Evolutionary conservation across 768 basidiomycete genomes (phyloP).

Genomic region (Suillus subalutaceus): DNA sequence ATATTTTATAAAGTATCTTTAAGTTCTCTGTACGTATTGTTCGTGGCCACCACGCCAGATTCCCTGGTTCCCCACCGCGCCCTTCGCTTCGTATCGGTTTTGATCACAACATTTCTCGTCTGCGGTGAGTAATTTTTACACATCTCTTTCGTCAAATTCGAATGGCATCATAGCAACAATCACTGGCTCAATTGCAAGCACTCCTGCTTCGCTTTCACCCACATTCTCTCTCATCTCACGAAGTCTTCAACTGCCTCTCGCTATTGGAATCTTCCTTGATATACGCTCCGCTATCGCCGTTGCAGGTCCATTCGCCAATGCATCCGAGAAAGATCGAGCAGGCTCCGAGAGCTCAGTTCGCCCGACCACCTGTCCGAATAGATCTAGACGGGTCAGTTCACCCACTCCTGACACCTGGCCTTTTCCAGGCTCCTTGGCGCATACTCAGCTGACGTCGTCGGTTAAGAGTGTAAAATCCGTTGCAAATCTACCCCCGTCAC

Average conservation of each 20-base stretch:
- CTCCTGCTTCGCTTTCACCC: slow-evolving; percentile 29
- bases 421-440: slow-evolving; percentile 32
- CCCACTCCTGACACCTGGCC: slow-evolving; percentile 35
- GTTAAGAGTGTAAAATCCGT: background rate
- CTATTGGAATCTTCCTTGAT: slow-evolving; percentile 13
- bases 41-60: slow-evolving; percentile 16
- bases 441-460: slow-evolving; percentile 13
- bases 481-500: slow-evolving; percentile 12
- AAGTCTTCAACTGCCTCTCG: slow-evolving; percentile 21
- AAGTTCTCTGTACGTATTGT: slow-evolving; percentile 26
- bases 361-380: slow-evolving; percentile 9
- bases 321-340: slow-evolving; percentile 19
- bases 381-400: slow-evolving; percentile 27
- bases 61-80: slow-evolving; percentile 10
- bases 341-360: background rate
- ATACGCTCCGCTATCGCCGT: slow-evolving; percentile 8
- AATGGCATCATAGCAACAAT: slow-evolving; percentile 23
- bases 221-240: slow-evolving; percentile 28
- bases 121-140: slow-evolving; percentile 27
- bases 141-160: background rate
- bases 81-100: slow-evolving; percentile 20
- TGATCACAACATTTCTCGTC: slow-evolving; percentile 25
- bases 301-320: background rate
- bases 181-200: slow-evolving; percentile 26
- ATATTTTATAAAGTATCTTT: slow-evolving; percentile 26